Evolutionary conservation across 2,329 filamentous ascomycete species (phyloP).

Genomic region (Pestalotiopsis sp.): DNA sequence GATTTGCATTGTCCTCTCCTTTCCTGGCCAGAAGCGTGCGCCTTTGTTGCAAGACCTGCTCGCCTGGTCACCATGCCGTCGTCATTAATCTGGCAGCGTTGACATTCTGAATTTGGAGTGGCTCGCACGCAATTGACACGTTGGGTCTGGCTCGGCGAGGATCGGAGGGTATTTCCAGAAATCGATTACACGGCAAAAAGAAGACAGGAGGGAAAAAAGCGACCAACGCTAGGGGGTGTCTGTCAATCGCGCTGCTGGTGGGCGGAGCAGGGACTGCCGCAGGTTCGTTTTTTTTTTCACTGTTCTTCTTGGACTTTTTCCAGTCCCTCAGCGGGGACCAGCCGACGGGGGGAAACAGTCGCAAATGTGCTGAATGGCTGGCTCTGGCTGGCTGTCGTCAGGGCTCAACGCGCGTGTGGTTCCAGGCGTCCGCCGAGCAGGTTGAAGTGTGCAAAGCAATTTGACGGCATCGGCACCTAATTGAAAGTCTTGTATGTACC

Average conservation of each 20-base stretch:
- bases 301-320: neutral
- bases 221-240: neutral
- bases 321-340: neutral
- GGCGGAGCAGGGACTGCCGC: neutral
- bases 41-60: neutral
- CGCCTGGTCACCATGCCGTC: neutral
- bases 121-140: slow-evolving; percentile 6
- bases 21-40: neutral
- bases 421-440: neutral
- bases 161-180: neutral
- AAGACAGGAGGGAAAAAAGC: neutral
- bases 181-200: neutral
- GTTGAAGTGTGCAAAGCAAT: neutral
- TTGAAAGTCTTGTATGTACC: neutral
- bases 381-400: neutral
- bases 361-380: neutral
- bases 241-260: neutral
- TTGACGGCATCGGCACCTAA: neutral
- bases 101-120: slow-evolving; percentile 3
- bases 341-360: neutral
- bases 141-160: slow-evolving; percentile 4
- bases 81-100: neutral
- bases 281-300: neutral
- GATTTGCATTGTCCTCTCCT: neutral
- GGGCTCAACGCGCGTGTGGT: neutral